Evolutionary conservation across 2,329 filamentous ascomycete genomes (phyloP).

Genomic region (Calonectria fujianensis): DNA sequence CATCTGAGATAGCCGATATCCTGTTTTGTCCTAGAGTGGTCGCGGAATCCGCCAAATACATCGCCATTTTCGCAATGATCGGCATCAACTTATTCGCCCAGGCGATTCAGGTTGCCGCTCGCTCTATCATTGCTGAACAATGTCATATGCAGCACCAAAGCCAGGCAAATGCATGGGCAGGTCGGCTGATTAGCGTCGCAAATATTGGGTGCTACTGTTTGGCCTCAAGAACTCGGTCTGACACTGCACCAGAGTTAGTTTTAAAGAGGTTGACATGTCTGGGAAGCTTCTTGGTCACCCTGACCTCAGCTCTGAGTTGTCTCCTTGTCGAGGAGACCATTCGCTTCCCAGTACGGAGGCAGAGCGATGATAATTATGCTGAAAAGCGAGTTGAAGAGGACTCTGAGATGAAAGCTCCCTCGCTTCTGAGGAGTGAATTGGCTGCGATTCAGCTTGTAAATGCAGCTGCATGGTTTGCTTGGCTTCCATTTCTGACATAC

Average conservation of each 20-base stretch:
- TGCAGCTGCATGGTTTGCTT: neutral
- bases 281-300: neutral
- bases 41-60: neutral
- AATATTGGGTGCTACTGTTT: neutral
- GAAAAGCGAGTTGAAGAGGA: neutral
- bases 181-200: neutral
- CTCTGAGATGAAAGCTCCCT: neutral
- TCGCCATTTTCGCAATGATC: neutral
- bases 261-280: neutral
- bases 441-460: neutral
- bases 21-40: neutral
- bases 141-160: neutral
- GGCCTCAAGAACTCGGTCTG: neutral
- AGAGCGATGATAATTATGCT: neutral
- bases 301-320: neutral
- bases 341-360: neutral
- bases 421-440: neutral
- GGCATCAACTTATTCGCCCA: neutral
- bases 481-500: neutral
- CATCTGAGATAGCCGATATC: neutral
- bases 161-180: neutral
- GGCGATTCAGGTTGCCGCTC: neutral
- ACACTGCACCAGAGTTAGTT: neutral
- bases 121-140: neutral
- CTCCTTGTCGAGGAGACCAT: neutral